phyloP scores from a whole-genome alignment of 768 basidiomycete genomes.

The Tylopilus sp. region DNA sequence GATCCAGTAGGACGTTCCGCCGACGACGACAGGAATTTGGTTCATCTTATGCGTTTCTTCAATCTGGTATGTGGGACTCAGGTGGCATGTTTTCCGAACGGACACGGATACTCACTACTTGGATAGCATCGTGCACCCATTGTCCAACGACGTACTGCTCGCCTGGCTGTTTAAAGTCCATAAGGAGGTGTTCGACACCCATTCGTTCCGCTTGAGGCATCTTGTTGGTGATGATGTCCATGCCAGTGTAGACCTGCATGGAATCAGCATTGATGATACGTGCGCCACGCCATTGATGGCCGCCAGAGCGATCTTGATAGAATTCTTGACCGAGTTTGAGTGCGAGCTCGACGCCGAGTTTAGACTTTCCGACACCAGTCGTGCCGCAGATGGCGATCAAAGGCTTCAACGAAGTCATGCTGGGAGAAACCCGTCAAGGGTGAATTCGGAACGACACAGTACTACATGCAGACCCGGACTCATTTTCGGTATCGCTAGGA shows the following conservation, averaged over 20 bases:
- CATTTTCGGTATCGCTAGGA: background rate
- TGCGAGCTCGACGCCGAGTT: constrained; percentile 86
- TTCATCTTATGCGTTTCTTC: constrained; percentile 60
- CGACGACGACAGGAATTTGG: constrained; percentile 84
- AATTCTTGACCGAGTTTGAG: constrained; percentile 43
- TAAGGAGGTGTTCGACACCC: constrained; percentile 84
- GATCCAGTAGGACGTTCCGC: constrained; percentile 97
- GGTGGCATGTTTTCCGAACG: background rate
- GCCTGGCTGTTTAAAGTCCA: constrained; percentile 84
- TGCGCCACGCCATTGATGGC: constrained; percentile 52
- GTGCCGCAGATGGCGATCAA: constrained; percentile 89
- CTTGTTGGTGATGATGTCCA: constrained; percentile 95
- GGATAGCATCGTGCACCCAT: constrained; percentile 82
- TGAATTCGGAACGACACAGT: no score
- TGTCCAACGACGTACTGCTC: constrained; percentile 85
- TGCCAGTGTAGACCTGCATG: constrained; percentile 93
- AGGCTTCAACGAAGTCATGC: constrained; percentile 45
- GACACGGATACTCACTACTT: constrained; percentile 52
- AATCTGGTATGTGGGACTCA: constrained; percentile 47
- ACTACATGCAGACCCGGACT: background rate
- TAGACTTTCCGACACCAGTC: constrained; percentile 95
- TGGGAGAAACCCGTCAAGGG: background rate
- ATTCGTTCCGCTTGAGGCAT: constrained; percentile 69
- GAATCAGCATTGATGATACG: constrained; percentile 93
- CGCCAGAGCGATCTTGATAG: constrained; percentile 7